A percentile compares a stretch with the other conserved stretches of the same genome.
phyloP scores from a whole-genome alignment of 306 rosid genomes.

The Malus fusca region DNA sequence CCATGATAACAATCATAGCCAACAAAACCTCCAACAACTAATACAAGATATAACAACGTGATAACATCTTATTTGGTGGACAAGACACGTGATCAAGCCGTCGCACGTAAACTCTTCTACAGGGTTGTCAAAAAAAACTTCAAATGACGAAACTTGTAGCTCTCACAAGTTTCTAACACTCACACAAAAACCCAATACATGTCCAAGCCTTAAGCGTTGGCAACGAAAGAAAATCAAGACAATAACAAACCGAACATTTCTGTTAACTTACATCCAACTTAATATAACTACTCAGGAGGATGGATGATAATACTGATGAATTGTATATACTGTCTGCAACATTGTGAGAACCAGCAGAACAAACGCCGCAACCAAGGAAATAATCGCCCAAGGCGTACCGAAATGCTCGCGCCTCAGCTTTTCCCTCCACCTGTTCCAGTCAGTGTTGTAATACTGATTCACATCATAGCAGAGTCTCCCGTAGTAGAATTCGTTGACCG shows the following conservation, averaged over 20 bases:
- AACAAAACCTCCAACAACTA: no score
- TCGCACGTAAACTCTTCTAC: no score
- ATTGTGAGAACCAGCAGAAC: constrained; percentile 8
- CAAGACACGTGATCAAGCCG: rapidly evolving
- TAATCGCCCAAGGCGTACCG: constrained; percentile 7
- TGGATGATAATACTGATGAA: not conserved
- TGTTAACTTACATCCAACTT: no score
- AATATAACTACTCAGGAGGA: no score
- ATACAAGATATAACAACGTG: no score
- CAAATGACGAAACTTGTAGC: no score
- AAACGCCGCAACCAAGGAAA: not conserved
- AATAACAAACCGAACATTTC: not conserved
- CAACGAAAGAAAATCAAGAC: not conserved
- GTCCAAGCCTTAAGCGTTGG: not conserved
- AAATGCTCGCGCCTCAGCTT: constrained; percentile 13
- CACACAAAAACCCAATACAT: not conserved
- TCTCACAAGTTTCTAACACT: no score
- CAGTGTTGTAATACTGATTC: rapidly evolving
- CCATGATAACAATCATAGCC: no score
- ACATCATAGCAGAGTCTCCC: rapidly evolving
- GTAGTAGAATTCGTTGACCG: not conserved
- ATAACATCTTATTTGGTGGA: no score
- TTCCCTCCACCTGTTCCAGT: not conserved
- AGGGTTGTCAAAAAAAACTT: no score
- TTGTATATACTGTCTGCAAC: constrained; percentile 8